Evolutionary conservation across 768 basidiomycete species (phyloP).

Genomic region (Crassisporium funariophilum): DNA sequence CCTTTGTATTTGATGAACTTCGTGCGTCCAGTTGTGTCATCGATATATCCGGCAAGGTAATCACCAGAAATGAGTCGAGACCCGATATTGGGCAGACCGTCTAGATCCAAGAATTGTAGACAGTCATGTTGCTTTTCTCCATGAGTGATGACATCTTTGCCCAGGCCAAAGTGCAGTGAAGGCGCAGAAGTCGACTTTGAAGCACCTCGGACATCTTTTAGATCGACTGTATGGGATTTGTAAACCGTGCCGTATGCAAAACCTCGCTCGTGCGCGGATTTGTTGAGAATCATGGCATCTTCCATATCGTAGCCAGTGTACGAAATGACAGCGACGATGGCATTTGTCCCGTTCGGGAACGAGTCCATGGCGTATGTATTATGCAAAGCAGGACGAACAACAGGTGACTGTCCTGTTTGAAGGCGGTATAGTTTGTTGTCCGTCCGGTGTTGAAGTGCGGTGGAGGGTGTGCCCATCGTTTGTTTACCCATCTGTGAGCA

Average conservation of each 20-base stretch:
- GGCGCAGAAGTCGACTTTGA: conserved; percentile 56
- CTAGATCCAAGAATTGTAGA: conserved; percentile 63
- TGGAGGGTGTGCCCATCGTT: conserved; percentile 98
- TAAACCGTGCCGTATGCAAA: conserved; percentile 97
- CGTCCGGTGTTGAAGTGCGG: conserved; percentile 86
- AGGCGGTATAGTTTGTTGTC: conserved; percentile 98
- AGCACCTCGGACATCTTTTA: conserved; percentile 77
- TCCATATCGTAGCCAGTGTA: conserved; percentile 99
- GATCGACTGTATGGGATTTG: conserved; percentile 90
- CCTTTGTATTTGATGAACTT: conserved; percentile 94
- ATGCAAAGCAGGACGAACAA: conserved; percentile 90
- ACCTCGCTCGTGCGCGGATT: conserved; percentile 96
- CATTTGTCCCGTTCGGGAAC: conserved; percentile 98
- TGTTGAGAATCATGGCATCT: conserved; percentile 99
- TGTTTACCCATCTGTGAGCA: conserved; percentile 93
- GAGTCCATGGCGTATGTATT: conserved; percentile 97
- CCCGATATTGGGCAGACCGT: conserved; percentile 87
- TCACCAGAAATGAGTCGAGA: conserved; percentile 70
- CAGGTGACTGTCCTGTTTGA: conserved; percentile 92
- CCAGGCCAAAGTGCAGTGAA: conserved; percentile 89
- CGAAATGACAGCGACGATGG: conserved; percentile 98
- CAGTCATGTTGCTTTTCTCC: conserved; percentile 49
- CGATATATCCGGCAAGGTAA: conserved; percentile 82
- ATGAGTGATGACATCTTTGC: conserved; percentile 61
- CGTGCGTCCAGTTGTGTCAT: conserved; percentile 83